phyloP scores from a whole-genome alignment of 2,329 filamentous ascomycete species.

The Colletotrichum sp. region DNA sequence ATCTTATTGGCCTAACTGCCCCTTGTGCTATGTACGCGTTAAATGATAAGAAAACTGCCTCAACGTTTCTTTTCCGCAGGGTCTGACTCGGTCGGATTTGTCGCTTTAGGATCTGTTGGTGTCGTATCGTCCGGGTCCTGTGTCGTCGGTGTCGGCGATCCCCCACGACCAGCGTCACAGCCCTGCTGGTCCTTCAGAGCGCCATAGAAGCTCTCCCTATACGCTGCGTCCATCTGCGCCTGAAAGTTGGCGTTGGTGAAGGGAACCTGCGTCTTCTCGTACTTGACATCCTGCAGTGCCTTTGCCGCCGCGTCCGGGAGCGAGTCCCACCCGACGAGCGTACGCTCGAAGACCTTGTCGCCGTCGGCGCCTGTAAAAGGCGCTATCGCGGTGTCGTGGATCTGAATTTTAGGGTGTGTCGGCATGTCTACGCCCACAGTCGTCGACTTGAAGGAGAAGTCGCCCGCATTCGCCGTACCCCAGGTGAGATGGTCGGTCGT shows the following conservation, averaged over 20 bases:
- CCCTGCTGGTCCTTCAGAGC: not conserved
- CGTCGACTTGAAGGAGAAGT: not conserved
- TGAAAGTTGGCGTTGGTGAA: not conserved
- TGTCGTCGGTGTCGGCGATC: not conserved
- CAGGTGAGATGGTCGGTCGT: not conserved
- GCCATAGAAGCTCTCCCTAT: not conserved
- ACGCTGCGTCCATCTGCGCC: not conserved
- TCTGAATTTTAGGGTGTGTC: not conserved
- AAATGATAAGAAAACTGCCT: accelerated
- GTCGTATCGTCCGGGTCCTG: not conserved
- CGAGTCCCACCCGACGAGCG: not conserved
- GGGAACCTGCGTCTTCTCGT: not conserved
- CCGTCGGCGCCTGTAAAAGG: not conserved
- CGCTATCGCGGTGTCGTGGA: not conserved
- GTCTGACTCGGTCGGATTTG: not conserved
- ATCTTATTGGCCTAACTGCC: accelerated
- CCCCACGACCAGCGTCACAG: not conserved
- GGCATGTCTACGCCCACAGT: not conserved
- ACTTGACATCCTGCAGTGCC: not conserved
- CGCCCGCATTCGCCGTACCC: not conserved
- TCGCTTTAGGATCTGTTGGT: not conserved
- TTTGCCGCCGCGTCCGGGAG: not conserved
- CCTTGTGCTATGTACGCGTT: not conserved
- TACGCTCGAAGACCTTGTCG: not conserved
- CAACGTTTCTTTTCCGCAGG: not conserved